phyloP scores from a whole-genome alignment of 179 eudicot species.

The Gypsophila paniculata region DNA sequence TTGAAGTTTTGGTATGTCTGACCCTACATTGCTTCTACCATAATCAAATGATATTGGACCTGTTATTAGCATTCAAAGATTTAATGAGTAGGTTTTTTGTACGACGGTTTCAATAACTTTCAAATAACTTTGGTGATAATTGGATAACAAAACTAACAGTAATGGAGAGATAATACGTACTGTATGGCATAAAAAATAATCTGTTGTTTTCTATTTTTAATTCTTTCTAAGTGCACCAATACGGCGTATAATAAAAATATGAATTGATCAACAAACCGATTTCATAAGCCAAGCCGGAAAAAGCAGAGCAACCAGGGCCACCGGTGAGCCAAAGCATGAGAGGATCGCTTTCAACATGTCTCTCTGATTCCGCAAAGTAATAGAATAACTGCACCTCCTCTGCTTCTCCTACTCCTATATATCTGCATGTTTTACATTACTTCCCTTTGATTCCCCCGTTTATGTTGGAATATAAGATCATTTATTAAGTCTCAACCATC shows the following conservation, averaged over 20 bases:
- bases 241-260: too few relatives aligned
- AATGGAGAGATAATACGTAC: too few relatives aligned
- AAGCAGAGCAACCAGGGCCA: slow-evolving; percentile 29
- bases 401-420: slow-evolving; percentile 16
- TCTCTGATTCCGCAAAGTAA: slow-evolving; percentile 21
- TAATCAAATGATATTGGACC: slow-evolving; percentile 19
- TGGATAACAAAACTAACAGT: too few relatives aligned
- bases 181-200: too few relatives aligned
- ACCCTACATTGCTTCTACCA: neutral
- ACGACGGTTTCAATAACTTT: too few relatives aligned
- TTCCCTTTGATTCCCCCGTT: too few relatives aligned
- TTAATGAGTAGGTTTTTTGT: neutral
- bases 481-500: too few relatives aligned
- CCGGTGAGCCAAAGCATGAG: slow-evolving; percentile 29
- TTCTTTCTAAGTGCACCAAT: too few relatives aligned
- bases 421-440: slow-evolving; percentile 11
- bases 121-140: too few relatives aligned
- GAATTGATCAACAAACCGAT: too few relatives aligned
- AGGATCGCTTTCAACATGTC: slow-evolving; percentile 13
- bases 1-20: slow-evolving; percentile 10
- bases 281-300: slow-evolving; percentile 10
- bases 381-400: slow-evolving; percentile 20
- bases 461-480: too few relatives aligned
- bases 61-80: neutral
- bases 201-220: too few relatives aligned